Base-by-base conservation (phyloP, 495 filamentous ascomycete species). In the Choiromyces venosus region DNA sequence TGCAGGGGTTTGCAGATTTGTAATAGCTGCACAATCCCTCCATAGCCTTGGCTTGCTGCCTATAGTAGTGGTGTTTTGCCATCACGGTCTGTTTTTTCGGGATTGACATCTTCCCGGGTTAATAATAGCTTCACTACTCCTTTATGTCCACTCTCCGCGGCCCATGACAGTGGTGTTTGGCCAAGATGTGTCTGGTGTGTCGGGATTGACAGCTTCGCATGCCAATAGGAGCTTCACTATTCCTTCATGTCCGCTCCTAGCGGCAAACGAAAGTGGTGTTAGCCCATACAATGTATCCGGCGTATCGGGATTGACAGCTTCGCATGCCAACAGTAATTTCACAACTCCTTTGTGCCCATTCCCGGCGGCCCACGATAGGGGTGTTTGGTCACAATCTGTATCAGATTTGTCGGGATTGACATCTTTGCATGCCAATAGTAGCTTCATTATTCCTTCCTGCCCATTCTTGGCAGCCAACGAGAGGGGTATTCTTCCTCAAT, bases 161-260 rank as follows among this genome's bases (percentile, higher is more conserved):
- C 84, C 76, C 69, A 82, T 9, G 76, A 82, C 56, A 86, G 79
- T 42, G 85, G 82, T 14, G 81, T 84, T 42, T 79, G 78, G 18
- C 78, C 74, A 69, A 71, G 19, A n/a, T 19, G n/a, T 67, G 25
- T 84, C 73, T 64, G 52, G 73, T 21, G 36, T 52, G 42, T 79
- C 67, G 10, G 65, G 66, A 14, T 75, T 56, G 3, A 78, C 69
- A 39, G 69, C 77, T 16, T 44, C 56, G 19, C 69, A 68, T 19
- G 65, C 71, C 35, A 83, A 68, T 9, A 84, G 70, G 18, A 81
- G 68, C 61, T 67, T 68, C 37, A 79, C 78, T 5, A 81, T 74
- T 21, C 64, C 67, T 37, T 79, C 70, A 40, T 81, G 73, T 14
- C 81, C 81, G n/a, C 72, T 75, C 61, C 73, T 66, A 38, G 82